Conservation (phyloP, 352 stramenopile species). For the Globisporangium recalcitrans region DNA sequence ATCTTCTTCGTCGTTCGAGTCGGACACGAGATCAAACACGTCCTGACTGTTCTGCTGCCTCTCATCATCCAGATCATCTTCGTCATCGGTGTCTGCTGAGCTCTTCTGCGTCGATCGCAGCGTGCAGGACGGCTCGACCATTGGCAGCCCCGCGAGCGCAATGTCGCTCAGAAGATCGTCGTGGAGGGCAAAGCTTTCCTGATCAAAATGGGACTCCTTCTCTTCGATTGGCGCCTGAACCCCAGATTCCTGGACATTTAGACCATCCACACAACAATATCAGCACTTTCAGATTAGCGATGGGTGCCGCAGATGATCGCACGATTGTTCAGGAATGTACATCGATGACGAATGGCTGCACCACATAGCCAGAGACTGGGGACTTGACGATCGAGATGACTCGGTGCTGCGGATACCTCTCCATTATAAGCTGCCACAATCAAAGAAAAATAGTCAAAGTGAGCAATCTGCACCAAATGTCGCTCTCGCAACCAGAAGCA, state of each 20-base stretch:
- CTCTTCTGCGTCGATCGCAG: constrained; percentile 63
- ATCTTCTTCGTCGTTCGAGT: constrained; percentile 50
- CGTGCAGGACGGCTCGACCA: constrained; percentile 36
- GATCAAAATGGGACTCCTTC: constrained; percentile 12
- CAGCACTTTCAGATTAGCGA: neutral
- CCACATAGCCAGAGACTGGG: constrained; percentile 40
- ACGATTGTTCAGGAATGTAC: constrained; percentile 22
- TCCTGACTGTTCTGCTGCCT: constrained; percentile 10
- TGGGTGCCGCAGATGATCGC: no score
- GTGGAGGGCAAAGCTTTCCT: constrained; percentile 35
- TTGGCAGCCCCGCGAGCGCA: constrained; percentile 33
- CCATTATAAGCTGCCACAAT: constrained; percentile 47
- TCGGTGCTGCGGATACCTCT: constrained; percentile 43
- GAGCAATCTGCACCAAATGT: constrained; percentile 5
- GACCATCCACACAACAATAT: neutral
- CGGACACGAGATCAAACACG: constrained; percentile 52
- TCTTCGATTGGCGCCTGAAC: constrained; percentile 32
- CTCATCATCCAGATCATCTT: constrained; percentile 10
- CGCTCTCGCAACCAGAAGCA: neutral
- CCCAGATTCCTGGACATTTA: constrained; percentile 28
- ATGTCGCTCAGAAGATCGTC: constrained; percentile 56
- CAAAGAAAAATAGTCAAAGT: constrained; percentile 1
- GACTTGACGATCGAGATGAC: constrained; percentile 64
- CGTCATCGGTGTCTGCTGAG: constrained; percentile 20
- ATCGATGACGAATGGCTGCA: constrained; percentile 62